Percentiles rank a stretch among this genome's conserved stretches.
phyloP scores from a whole-genome alignment of 352 stramenopile species.

The Pythium diclinum region DNA sequence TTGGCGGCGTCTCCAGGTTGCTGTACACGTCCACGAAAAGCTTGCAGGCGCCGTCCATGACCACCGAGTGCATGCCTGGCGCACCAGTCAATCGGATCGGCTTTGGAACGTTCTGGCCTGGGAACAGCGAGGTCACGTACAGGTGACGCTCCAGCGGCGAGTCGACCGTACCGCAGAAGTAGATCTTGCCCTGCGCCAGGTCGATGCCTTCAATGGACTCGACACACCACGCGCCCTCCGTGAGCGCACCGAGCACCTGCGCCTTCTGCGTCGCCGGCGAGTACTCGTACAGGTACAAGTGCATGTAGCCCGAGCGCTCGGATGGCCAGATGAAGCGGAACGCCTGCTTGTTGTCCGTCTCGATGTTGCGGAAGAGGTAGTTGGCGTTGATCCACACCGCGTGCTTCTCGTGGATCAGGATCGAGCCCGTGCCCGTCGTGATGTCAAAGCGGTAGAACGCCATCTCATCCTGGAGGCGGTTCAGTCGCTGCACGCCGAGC shows the following conservation, averaged over 20 bases:
- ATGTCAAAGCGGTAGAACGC: constrained; percentile 81
- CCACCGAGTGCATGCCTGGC: constrained; percentile 87
- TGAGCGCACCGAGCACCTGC: constrained; percentile 58
- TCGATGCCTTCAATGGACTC: constrained; percentile 84
- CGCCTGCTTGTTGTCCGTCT: constrained; percentile 63
- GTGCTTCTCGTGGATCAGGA: constrained; percentile 88
- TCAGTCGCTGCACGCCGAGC: constrained; percentile 87
- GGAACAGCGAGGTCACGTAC: constrained; percentile 79
- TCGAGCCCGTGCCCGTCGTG: constrained; percentile 49
- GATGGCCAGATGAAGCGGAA: constrained; percentile 96
- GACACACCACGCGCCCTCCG: constrained; percentile 65
- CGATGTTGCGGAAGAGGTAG: constrained; percentile 90
- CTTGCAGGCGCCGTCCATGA: constrained; percentile 86
- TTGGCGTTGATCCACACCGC: constrained; percentile 95
- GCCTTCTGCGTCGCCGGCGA: constrained; percentile 32
- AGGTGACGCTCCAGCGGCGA: constrained; percentile 90
- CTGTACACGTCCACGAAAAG: constrained; percentile 83
- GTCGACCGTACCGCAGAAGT: constrained; percentile 85
- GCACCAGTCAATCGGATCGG: constrained; percentile 74
- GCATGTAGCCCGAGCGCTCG: constrained; percentile 92
- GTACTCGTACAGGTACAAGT: constrained; percentile 96
- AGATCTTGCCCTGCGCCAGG: constrained; percentile 79
- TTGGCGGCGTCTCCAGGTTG: constrained; percentile 66
- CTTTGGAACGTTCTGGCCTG: constrained; percentile 35
- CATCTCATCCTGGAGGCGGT: constrained; percentile 76